phyloP scores from a whole-genome alignment of 2,329 filamentous ascomycete genomes.

The Diaporthe amygdali region DNA sequence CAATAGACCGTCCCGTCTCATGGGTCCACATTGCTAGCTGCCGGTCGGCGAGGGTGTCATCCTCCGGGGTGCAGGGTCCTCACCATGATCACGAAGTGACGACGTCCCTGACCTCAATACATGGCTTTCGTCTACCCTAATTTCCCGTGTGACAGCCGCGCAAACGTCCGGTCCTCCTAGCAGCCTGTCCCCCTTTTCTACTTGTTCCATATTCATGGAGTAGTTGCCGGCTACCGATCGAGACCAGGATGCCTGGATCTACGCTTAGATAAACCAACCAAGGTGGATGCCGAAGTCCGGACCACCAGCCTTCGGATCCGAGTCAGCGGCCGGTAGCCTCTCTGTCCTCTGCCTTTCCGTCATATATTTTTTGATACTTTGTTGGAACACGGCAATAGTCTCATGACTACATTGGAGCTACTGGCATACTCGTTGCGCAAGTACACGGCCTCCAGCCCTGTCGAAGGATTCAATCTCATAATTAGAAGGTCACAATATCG shows the following conservation, averaged over 20 bases:
- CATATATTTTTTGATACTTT: background rate
- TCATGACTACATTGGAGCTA: background rate
- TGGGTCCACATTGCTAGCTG: background rate
- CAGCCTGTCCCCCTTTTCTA: background rate
- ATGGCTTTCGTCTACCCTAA: background rate
- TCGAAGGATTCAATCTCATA: background rate
- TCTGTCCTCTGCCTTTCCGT: background rate
- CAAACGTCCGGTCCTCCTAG: background rate
- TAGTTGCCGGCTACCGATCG: constrained; percentile 17
- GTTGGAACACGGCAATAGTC: background rate
- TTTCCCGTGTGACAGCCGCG: background rate
- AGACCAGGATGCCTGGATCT: constrained; percentile 3
- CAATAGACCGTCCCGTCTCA: constrained; percentile 13
- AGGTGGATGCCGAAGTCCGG: background rate
- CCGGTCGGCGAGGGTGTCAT: background rate
- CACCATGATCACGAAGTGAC: background rate
- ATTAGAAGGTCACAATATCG: background rate
- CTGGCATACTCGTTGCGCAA: background rate
- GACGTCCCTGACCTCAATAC: background rate
- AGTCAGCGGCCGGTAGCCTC: background rate
- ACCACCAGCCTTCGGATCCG: constrained; percentile 7
- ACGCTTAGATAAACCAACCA: background rate
- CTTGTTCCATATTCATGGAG: background rate
- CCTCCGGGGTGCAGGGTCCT: background rate
- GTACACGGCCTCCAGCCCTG: background rate